Conservation (phyloP, 108 stramenopile genomes). For the Thalassiosira profunda region DNA sequence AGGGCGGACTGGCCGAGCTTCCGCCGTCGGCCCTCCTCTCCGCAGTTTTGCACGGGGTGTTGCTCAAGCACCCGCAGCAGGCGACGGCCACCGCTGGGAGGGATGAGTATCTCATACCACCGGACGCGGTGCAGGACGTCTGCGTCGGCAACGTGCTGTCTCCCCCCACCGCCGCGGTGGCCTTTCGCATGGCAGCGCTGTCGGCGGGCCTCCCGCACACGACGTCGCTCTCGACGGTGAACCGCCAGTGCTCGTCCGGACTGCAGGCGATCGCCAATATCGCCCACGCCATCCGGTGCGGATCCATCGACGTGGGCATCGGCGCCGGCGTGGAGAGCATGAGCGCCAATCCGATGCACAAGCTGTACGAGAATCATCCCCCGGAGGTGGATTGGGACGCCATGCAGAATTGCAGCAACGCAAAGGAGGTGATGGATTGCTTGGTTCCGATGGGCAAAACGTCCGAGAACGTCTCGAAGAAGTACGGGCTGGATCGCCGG, state of each 20-base stretch:
- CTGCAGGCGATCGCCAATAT: constrained; percentile 94
- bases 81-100: not conserved
- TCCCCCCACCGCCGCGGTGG: constrained; percentile 87
- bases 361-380: constrained; percentile 49
- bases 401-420: constrained; percentile 32
- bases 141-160: constrained; percentile 95
- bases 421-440: constrained; percentile 80
- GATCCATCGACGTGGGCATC: constrained; percentile 89
- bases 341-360: constrained; percentile 77
- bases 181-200: constrained; percentile 95
- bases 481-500: constrained; percentile 69
- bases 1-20: constrained; percentile 70
- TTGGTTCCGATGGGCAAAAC: constrained; percentile 98
- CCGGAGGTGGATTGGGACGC: constrained; percentile 83
- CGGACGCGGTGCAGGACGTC: constrained; percentile 77
- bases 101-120: constrained; percentile 24
- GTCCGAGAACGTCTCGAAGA: constrained; percentile 91
- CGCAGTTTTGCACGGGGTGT: constrained; percentile 58
- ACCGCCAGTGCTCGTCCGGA: constrained; percentile 97
- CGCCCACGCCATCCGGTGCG: constrained; percentile 79
- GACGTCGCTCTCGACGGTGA: constrained; percentile 78
- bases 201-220: constrained; percentile 81
- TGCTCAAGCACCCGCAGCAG: constrained; percentile 34
- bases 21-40: constrained; percentile 82
- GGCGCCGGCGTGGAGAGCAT: constrained; percentile 96